Evolutionary conservation across 1,284 basidiomycete species (phyloP).

Genomic region (Omphalotus olearius): DNA sequence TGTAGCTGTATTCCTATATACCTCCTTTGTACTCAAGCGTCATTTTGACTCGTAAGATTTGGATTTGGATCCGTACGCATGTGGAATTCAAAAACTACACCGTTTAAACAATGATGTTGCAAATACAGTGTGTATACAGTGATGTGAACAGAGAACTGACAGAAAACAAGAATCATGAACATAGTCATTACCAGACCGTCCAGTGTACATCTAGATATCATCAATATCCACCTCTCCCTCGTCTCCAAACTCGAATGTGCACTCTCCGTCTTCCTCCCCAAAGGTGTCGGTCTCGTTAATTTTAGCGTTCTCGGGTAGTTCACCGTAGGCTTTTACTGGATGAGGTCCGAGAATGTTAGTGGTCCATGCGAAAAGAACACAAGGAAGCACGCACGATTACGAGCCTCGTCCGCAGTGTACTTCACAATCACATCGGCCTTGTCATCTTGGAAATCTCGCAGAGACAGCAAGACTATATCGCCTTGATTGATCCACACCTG

Average conservation of each 20-base stretch:
- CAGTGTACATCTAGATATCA: conserved; percentile 51
- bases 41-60: neutral
- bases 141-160: neutral
- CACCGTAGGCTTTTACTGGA: conserved; percentile 93
- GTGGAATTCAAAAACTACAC: neutral
- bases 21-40: no score
- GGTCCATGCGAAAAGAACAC: conserved; percentile 6
- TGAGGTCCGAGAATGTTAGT: conserved; percentile 2
- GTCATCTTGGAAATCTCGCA: conserved; percentile 99
- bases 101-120: neutral
- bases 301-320: conserved; percentile 96
- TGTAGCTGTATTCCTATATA: no score
- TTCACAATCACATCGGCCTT: conserved; percentile 99
- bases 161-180: neutral
- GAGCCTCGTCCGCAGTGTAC: conserved; percentile 94
- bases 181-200: neutral
- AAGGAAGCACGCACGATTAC: conserved; percentile 55
- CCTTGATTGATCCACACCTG: conserved; percentile 99
- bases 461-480: conserved; percentile 93
- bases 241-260: conserved; percentile 86
- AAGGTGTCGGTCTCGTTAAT: conserved; percentile 97
- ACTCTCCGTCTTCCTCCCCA: conserved; percentile 87
- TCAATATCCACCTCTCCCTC: conserved; percentile 82
- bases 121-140: conserved; percentile 8
- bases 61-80: neutral